Conservation (phyloP, 129 eudicot species). For the Dittrichia graveolens region DNA sequence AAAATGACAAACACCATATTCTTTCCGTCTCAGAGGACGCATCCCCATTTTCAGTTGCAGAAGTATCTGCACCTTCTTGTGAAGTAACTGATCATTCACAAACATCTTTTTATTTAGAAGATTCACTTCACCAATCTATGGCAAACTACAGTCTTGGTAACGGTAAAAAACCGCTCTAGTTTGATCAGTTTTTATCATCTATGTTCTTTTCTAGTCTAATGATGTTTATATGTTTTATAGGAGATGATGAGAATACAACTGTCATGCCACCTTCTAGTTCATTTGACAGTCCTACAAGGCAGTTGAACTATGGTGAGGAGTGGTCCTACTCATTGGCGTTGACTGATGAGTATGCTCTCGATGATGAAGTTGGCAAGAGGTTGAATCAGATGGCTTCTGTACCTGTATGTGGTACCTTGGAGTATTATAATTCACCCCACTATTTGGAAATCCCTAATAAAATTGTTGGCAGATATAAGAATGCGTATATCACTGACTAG, state of each 20-base stretch:
- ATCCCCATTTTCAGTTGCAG: conserved; percentile 59
- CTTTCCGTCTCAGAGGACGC: conserved; percentile 51
- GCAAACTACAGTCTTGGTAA: conserved; percentile 66
- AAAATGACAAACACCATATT: conserved; percentile 42
- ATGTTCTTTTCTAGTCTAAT: conserved; percentile 22
- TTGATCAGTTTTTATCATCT: conserved; percentile 15
- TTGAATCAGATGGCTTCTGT: conserved; percentile 80
- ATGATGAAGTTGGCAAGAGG: conserved; percentile 83
- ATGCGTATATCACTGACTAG: too few species aligned
- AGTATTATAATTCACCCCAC: conserved; percentile 5
- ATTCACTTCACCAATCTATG: conserved; percentile 57
- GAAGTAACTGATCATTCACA: conserved; percentile 52
- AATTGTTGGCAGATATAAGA: too few species aligned
- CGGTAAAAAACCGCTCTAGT: conserved; percentile 12
- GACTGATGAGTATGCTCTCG: conserved; percentile 65
- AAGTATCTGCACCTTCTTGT: conserved; percentile 41
- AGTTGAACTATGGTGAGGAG: conserved; percentile 50
- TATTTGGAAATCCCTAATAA: too few species aligned
- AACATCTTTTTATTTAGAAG: conserved; percentile 52
- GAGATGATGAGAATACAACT: conserved; percentile 52
- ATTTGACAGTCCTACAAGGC: conserved; percentile 60
- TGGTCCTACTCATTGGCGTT: conserved; percentile 64
- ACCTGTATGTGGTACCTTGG: conserved; percentile 53
- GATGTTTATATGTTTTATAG: conserved; percentile 35
- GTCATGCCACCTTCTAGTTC: conserved; percentile 49